A percentile compares a stretch with the other conserved stretches of the same genome.
phyloP scores from a whole-genome alignment of 805 yeast species.

The Schizosaccharomyces cryophilus region DNA sequence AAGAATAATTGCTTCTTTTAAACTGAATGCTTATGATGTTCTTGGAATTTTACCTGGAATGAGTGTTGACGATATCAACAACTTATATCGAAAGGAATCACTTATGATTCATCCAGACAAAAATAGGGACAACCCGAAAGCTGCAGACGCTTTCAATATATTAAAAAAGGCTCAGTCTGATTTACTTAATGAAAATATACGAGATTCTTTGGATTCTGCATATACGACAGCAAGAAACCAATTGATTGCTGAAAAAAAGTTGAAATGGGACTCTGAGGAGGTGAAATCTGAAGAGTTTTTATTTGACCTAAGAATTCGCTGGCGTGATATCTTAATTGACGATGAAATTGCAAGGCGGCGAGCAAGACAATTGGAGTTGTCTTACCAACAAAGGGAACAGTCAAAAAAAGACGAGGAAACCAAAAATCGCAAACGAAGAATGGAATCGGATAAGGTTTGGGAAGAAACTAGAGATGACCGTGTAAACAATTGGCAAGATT shows the following conservation, averaged over 20 bases:
- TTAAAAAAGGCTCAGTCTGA: conserved; percentile 30
- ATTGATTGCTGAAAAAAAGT: conserved; percentile 16
- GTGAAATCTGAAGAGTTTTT: conserved; percentile 15
- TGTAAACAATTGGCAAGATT: conserved; percentile 36
- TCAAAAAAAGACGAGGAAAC: conserved; percentile 15
- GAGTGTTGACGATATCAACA: conserved; percentile 20
- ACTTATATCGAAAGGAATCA: conserved; percentile 31
- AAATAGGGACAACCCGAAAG: conserved; percentile 16
- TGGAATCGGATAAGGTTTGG: conserved; percentile 27
- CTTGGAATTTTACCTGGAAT: conserved; percentile 24
- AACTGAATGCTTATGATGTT: conserved; percentile 30
- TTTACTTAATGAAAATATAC: conserved; percentile 17
- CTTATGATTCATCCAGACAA: conserved; percentile 43
- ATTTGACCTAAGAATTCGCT: conserved; percentile 20
- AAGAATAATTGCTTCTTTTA: conserved; percentile 25
- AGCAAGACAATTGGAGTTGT: conserved; percentile 20
- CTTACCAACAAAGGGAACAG: conserved; percentile 18
- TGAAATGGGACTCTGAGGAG: conserved; percentile 16
- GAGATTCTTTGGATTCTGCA: conserved; percentile 21
- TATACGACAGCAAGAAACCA: conserved; percentile 22
- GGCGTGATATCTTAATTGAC: conserved; percentile 22
- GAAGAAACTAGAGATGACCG: conserved; percentile 34
- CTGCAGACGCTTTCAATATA: conserved; percentile 34
- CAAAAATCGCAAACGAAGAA: conserved; percentile 15
- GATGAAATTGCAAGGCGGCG: conserved; percentile 22